Evolutionary conservation across 345 rosid genomes (phyloP), one percentile per base, ranked within the genome.

Genomic region (Linum lewisii): DNA sequence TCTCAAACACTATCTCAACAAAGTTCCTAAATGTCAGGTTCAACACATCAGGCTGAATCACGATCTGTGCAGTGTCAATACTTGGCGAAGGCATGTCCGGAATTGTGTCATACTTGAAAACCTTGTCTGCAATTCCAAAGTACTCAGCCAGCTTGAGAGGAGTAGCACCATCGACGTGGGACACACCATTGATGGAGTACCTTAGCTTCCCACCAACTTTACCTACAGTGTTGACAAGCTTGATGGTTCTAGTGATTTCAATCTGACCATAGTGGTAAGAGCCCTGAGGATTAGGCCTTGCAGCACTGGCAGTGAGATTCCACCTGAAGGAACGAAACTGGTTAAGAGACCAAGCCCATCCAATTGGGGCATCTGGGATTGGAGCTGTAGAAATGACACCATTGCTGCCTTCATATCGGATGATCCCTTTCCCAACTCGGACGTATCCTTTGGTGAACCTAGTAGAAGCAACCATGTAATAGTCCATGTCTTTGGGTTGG

Each of bases 281-380:
- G 1, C 56, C 56, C 56, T 52, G 56, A 10, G 56, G 56, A 24
- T 52, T 52, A 24, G 56, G 56, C 56, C 56, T 52, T 11, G 56
- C 56, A 13, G 56, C 56, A 15, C 24, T 52, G 56, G 56, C 24
- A 1, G 56, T 52, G 9, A 52, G 56, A 24, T 52, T 52, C 56
- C 56, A 52, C 56, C 56, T 52, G 8, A 52, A 52, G 4, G 56
- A 52, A 21, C 56, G 56, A 24, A 52, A 52, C 24, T 52, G 56
- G 24, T 52, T 52, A 11, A 52, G 24, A 13, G 56, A 52, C 56
- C 56, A 52, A 13, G 56, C 56, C 56, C 56, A 52, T 8, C 56
- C 56, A 0, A 19, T 24, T 2, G 56, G 56, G 24, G 56, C 56
- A 4, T 21, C 24, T 1, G 56, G 56, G 56, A 52, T 42, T 42